phyloP scores from a whole-genome alignment of 75 land plant species.

The Pseudotsuga menziesii region DNA sequence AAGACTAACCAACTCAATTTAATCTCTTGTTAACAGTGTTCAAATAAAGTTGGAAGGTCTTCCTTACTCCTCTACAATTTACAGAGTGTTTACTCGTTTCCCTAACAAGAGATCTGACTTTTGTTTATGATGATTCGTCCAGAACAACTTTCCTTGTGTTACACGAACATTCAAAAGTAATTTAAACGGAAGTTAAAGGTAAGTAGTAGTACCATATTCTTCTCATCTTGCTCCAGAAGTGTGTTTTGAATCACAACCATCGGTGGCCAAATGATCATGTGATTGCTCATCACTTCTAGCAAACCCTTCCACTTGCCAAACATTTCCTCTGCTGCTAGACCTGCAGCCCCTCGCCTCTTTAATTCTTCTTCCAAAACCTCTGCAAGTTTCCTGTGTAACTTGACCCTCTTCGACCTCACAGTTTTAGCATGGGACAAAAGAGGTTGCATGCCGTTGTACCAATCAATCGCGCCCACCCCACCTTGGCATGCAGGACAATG shows the following conservation, averaged over 20 bases:
- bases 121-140: too few species aligned
- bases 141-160: too few species aligned
- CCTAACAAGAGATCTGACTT: too few species aligned
- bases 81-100: too few species aligned
- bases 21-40: too few species aligned
- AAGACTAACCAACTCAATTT: too few species aligned
- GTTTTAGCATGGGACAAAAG: slow-evolving; percentile 85
- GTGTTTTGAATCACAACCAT: slow-evolving; percentile 83
- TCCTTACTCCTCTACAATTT: too few species aligned
- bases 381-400: slow-evolving; percentile 68
- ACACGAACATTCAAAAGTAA: too few species aligned
- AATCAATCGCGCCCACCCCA: slow-evolving; percentile 93
- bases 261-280: slow-evolving; percentile 81
- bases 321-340: slow-evolving; percentile 31
- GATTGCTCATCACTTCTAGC: slow-evolving; percentile 24
- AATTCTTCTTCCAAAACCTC: slow-evolving; percentile 78
- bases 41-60: too few species aligned
- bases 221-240: slow-evolving; percentile 44
- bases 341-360: slow-evolving; percentile 44
- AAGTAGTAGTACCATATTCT: slow-evolving; percentile 53
- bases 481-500: slow-evolving; percentile 91
- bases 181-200: not conserved
- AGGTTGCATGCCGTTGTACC: slow-evolving; percentile 84
- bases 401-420: slow-evolving; percentile 58
- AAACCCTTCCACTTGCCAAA: slow-evolving; percentile 89